Evolutionary conservation across 108 stramenopile genomes (phyloP), one percentile per base, ranked within the genome.

Genomic region (Nitzschia sp.): DNA sequence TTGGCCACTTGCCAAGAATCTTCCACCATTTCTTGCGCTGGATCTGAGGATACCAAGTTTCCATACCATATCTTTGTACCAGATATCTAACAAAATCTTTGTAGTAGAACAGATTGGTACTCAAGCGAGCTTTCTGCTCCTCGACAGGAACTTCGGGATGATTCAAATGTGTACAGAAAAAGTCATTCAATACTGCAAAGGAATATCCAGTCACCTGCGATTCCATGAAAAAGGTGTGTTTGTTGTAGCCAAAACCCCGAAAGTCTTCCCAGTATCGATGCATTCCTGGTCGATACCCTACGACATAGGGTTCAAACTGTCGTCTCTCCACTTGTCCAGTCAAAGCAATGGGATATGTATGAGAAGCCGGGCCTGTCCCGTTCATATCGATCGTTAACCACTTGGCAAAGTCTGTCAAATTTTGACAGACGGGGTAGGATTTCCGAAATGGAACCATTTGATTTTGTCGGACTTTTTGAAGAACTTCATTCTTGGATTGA

Each of bases 301-400:
- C 29, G 10, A 76, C 75, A 34, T 76, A 76, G 39, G 75, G 75
- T 65, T 76, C 75, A 61, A 67, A 75, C 11, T 46, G 20, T 5
- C 29, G 29, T 5, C 29, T 1, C 5, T 34, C 29, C 29, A 34
- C 29, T 34, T 3, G 1, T 34, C 29, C 29, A 34, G 29, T 34
- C 29, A 34, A 3, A 5, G 29, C 5, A 34, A 34, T 34, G 29
- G 29, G 29, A 5, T 34, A 34, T 2, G 61, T 72, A 12, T 6
- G 19, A 2, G 20, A 25, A 10, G 2, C 15, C 2, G 48, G 15
- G 9, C 0, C 8, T 2, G 22, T 63, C 5, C 17, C 22, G 5
- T 34, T 34, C 5, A 1, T 34, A 34, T 34, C 29, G 29, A 34
- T 34, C 5, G 29, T 34, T 22, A 65, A 10, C 39, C 12, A 34